Percentiles rank a stretch among this genome's conserved stretches.
These are phyloP conservation scores for Cardamine occulta DNA, from an alignment of 345 rosid species.

Conservation along the genomic window DNA sequence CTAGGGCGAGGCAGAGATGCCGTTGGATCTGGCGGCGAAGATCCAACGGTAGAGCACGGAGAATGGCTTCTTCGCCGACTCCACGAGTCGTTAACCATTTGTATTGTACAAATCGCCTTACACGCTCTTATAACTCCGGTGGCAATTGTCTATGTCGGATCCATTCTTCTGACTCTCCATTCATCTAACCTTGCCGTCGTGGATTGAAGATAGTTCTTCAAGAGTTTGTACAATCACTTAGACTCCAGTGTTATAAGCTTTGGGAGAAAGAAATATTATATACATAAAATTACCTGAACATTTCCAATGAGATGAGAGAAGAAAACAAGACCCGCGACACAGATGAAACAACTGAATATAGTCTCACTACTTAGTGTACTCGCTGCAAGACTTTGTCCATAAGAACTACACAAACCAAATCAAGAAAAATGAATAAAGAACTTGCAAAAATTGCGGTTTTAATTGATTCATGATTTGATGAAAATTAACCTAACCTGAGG, in stretches of 20 bases:
- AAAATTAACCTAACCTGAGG: conserved; percentile 53
- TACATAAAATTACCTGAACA: conserved; percentile 59
- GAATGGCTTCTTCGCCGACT: conserved; percentile 78
- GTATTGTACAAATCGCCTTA: conserved; percentile 77
- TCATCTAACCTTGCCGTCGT: conserved; percentile 80
- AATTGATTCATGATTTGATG: background rate
- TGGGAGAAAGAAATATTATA: background rate
- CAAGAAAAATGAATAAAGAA: background rate
- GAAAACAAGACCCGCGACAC: conserved; percentile 73
- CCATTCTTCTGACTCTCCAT: conserved; percentile 91
- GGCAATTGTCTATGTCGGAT: conserved; percentile 94
- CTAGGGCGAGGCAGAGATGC: conserved; percentile 83
- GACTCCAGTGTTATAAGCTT: background rate
- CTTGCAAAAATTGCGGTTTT: background rate
- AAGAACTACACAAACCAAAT: conserved; percentile 62
- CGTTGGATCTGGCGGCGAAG: conserved; percentile 77
- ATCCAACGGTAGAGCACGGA: conserved; percentile 71
- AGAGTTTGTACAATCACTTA: conserved; percentile 16
- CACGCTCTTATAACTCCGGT: conserved; percentile 71
- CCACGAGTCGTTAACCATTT: conserved; percentile 88
- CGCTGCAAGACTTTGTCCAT: conserved; percentile 71
- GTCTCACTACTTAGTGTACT: conserved; percentile 64
- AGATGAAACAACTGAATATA: conserved; percentile 63
- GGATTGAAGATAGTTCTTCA: conserved; percentile 83
- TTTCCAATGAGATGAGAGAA: conserved; percentile 88